Evolutionary conservation across 306 rosid species (phyloP).

Genomic region (Casuarina equisetifolia): DNA sequence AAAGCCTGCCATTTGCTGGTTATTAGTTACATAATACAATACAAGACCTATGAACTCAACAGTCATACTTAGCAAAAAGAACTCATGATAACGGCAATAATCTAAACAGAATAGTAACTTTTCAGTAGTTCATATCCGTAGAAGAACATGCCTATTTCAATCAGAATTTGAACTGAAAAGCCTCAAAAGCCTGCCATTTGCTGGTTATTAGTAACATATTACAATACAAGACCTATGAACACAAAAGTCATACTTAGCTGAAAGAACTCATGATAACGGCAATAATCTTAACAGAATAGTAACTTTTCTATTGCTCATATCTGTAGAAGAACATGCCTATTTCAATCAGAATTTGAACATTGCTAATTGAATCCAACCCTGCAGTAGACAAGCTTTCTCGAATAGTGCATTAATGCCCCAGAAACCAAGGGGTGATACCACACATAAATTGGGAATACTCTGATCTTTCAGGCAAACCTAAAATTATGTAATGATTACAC

Average conservation of each 20-base stretch:
- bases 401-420: neutral
- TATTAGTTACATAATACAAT: neutral
- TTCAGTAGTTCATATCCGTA: too few relatives aligned
- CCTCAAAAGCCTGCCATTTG: slow-evolving; percentile 62
- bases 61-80: neutral
- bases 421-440: neutral
- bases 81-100: neutral
- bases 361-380: neutral
- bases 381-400: neutral
- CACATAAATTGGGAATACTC: neutral
- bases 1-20: slow-evolving; percentile 53
- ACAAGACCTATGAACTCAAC: neutral
- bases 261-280: neutral
- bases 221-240: neutral
- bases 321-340: neutral
- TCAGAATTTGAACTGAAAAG: too few relatives aligned
- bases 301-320: neutral
- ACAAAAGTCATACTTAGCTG: neutral
- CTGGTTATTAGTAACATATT: neutral
- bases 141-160: too few relatives aligned
- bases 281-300: neutral
- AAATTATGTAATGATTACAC: neutral
- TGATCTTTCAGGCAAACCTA: neutral
- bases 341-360: neutral
- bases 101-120: neutral